Evolutionary conservation across 495 filamentous ascomycete species (phyloP).

Genomic region (Penicillium arizonense): DNA sequence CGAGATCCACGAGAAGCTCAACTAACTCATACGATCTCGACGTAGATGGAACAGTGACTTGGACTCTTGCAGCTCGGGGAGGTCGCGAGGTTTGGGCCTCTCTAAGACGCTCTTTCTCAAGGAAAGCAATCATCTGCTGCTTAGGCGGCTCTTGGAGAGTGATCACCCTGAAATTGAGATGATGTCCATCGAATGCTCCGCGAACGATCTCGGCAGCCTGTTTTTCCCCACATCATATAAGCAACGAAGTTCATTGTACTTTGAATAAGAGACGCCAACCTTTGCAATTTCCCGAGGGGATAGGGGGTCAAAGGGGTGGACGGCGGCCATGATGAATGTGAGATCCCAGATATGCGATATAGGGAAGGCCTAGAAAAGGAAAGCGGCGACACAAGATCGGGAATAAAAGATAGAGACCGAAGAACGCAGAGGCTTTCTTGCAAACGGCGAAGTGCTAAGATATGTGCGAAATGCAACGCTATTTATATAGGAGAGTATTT

Average conservation of each 20-base stretch:
- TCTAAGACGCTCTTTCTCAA: conserved; percentile 19
- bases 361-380: not conserved
- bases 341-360: not conserved
- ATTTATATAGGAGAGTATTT: no score
- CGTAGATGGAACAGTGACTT: conserved; percentile 10
- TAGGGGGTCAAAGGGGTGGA: conserved; percentile 30
- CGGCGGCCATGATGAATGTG: conserved; percentile 1
- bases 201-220: conserved; percentile 16
- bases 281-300: conserved; percentile 20
- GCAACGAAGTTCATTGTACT: not conserved
- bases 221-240: no score
- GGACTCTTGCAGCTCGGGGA: conserved; percentile 19
- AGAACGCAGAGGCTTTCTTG: no score
- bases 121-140: conserved; percentile 22
- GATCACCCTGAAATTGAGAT: conserved; percentile 20
- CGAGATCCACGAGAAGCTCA: conserved; percentile 19
- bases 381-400: not conserved
- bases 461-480: no score
- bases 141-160: conserved; percentile 30
- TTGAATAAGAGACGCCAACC: conserved; percentile 1
- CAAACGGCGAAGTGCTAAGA: no score
- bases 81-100: conserved; percentile 8
- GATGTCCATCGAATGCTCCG: not conserved
- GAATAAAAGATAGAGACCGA: not conserved
- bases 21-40: conserved; percentile 12